These are phyloP conservation scores for Mortierella sp. DNA, from an alignment of 371 early-diverging fungal genomes.

Conservation along the genomic window DNA sequence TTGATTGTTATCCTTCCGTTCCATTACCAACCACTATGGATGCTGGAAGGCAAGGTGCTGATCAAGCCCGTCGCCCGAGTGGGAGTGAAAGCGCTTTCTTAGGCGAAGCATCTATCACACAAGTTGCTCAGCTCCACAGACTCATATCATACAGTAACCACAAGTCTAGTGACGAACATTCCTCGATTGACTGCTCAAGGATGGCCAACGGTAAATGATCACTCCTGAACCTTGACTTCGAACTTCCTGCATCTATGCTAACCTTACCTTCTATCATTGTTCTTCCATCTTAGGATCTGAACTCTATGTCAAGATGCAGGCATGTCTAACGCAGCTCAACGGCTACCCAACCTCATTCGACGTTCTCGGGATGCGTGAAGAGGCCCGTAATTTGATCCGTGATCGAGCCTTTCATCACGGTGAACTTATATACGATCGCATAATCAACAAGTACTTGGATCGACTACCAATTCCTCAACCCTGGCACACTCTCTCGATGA, in stretches of 20 bases:
- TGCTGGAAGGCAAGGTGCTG: too few relatives aligned
- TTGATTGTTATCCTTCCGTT: constrained; percentile 8
- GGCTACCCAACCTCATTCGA: not conserved
- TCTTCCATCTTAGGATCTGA: constrained; percentile 14
- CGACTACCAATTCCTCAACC: constrained; percentile 29
- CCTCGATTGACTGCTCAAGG: not conserved
- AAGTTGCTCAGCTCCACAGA: not conserved
- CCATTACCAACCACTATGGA: too few relatives aligned
- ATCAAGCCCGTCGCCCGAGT: too few relatives aligned
- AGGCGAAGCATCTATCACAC: too few relatives aligned
- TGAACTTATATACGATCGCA: constrained; percentile 16
- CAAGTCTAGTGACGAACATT: not conserved
- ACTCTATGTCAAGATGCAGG: constrained; percentile 19
- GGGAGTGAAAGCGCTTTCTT: too few relatives aligned
- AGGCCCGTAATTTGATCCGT: not conserved
- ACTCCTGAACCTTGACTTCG: too few relatives aligned
- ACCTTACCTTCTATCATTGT: not conserved
- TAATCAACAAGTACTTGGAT: constrained; percentile 39
- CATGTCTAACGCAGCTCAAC: constrained; percentile 17
- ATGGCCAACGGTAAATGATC: constrained; percentile 1
- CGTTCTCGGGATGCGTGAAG: constrained; percentile 1
- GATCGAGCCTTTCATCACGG: constrained; percentile 18
- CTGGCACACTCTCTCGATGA: constrained; percentile 41
- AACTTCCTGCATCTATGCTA: not conserved
- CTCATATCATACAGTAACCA: not conserved